These are phyloP conservation scores for Phytopythium mirpurense DNA, from an alignment of 352 stramenopile species.

Conservation along the genomic window DNA sequence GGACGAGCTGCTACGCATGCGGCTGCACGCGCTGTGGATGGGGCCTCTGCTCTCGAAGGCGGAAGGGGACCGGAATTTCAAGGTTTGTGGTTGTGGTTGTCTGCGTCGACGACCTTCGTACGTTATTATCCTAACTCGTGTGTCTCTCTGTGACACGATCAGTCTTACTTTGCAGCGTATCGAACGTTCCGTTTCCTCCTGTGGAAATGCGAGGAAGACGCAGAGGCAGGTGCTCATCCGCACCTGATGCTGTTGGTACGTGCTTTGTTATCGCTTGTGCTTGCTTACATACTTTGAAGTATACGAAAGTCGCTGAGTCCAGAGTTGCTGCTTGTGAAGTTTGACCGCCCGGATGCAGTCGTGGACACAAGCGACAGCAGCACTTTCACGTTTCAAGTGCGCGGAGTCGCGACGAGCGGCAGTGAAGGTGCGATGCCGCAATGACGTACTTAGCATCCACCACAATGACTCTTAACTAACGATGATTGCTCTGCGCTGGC, in stretches of 20 bases:
- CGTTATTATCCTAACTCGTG: no score
- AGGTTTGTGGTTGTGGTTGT: slow-evolving; percentile 28
- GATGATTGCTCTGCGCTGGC: slow-evolving; percentile 1
- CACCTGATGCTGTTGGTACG: slow-evolving; percentile 59
- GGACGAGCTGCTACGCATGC: slow-evolving; percentile 38
- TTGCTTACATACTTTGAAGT: no score
- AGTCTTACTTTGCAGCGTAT: slow-evolving; percentile 59
- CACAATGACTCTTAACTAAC: no score
- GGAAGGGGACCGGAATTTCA: slow-evolving; percentile 57
- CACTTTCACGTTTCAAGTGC: slow-evolving; percentile 55
- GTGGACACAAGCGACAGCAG: slow-evolving; percentile 58
- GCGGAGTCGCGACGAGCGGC: slow-evolving; percentile 40
- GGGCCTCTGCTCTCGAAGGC: slow-evolving; percentile 55
- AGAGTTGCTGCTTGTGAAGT: slow-evolving; percentile 31
- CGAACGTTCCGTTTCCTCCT: slow-evolving; percentile 72
- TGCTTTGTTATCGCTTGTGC: slow-evolving; percentile 5
- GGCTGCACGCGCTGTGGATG: slow-evolving; percentile 68
- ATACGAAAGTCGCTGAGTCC: no score
- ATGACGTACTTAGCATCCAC: not conserved
- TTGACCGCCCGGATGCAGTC: slow-evolving; percentile 58
- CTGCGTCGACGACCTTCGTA: no score
- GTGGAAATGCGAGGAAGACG: slow-evolving; percentile 77
- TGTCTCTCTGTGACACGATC: slow-evolving; percentile 15
- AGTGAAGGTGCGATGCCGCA: slow-evolving; percentile 47
- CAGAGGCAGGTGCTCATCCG: slow-evolving; percentile 44